These are phyloP conservation scores for Aspergillus wentii DNA, from an alignment of 495 filamentous ascomycete species.

Conservation along the genomic window DNA sequence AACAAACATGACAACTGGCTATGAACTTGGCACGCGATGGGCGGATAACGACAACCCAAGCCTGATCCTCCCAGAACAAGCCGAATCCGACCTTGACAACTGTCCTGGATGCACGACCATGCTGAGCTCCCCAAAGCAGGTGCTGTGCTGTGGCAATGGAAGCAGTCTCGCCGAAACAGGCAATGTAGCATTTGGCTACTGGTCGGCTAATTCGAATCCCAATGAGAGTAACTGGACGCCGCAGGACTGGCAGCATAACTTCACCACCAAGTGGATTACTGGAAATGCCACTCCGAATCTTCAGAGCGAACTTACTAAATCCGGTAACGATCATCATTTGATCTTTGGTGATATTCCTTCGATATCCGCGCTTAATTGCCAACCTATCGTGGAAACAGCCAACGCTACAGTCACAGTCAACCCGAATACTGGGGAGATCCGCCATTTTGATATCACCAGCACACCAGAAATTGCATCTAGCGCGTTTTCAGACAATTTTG, in stretches of 20 bases:
- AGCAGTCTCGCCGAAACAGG: constrained; percentile 9
- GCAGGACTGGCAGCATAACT: constrained; percentile 17
- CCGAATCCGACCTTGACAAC: constrained; percentile 1
- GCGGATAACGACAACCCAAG: constrained; percentile 1
- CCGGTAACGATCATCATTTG: constrained; percentile 6
- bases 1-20: too few relatives aligned
- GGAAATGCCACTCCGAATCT: too few relatives aligned
- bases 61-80: constrained; percentile 3
- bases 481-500: constrained; percentile 24
- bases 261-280: constrained; percentile 30
- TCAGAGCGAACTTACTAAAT: too few relatives aligned
- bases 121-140: constrained; percentile 13
- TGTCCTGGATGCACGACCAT: constrained; percentile 16
- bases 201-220: constrained; percentile 19
- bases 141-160: constrained; percentile 27
- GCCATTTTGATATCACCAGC: constrained; percentile 17
- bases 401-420: constrained; percentile 24
- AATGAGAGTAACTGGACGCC: constrained; percentile 2
- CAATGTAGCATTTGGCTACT: constrained; percentile 22
- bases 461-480: constrained; percentile 7
- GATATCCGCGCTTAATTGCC: constrained; percentile 25
- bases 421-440: constrained; percentile 21
- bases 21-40: constrained; percentile 7
- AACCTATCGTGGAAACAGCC: constrained; percentile 26
- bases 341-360: constrained; percentile 18